Base-by-base conservation (phyloP, 1,284 basidiomycete genomes). In the Ceratobasidium sp. region DNA sequence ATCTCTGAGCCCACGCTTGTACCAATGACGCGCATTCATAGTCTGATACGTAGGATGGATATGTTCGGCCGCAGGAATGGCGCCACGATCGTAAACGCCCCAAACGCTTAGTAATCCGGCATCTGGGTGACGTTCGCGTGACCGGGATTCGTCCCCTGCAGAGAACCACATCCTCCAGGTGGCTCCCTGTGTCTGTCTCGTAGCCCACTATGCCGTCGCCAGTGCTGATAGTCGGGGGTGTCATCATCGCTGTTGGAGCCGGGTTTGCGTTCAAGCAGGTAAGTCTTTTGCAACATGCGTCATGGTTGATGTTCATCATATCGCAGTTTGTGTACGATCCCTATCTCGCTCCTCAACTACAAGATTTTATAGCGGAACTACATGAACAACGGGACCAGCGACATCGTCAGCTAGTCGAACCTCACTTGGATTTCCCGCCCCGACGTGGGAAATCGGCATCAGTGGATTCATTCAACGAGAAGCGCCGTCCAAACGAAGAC, bases 181-280 rank as follows among this genome's bases (percentile, higher is more conserved):
- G 49, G 49, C 7, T 52, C 49, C 13, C 49, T 17, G 47, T n/a
- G 34, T 10, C 32, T n/a, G 10, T 17, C 42, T 47, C 65, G 27
- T 7, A n/a, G 22, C 22, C 25, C 27, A 56, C 65, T 13, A 68
- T 68, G 65, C 65, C 65, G 42, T 68, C 65, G 27, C 65, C 65
- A 31, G 65, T 38, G 17, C 53, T 68, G 27, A 68, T 68, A 27
- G 52, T 68, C 15, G 65, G 65, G 8, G 65, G 65, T 20, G 65
- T 68, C n/a, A 55, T 68, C 17, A 68, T 68, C 20, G 65, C 65
- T 45, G 52, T 68, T 8, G 65, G 65, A 13, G 65, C 65, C 8
- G 65, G 65, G 4, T 34, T 68, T 47, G 65, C 65, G 13, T 68
- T 68, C 43, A 68, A 68, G 53, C 65, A 68, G 65, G 65, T 68